A percentile compares a stretch with the other conserved stretches of the same genome.
Evolutionary conservation across 2,329 filamentous ascomycete genomes (phyloP).

Genomic region (Macroventuria anomochaeta): DNA sequence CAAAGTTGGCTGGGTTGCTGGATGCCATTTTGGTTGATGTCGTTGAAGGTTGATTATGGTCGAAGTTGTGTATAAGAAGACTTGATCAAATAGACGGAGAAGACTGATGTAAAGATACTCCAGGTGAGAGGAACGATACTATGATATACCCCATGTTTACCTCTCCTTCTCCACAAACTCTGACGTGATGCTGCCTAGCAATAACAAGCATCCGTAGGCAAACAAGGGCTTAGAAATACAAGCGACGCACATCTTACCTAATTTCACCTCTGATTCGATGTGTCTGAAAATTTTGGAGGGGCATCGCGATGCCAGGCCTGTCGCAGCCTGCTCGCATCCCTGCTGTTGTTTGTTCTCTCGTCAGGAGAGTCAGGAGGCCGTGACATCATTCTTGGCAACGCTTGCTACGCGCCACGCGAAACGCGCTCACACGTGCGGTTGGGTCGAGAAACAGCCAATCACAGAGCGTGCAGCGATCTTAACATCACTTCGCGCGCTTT

Average conservation of each 20-base stretch:
- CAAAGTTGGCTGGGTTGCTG: constrained; percentile 60
- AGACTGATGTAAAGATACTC: background rate
- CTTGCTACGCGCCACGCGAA: constrained; percentile 5
- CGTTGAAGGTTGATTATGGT: background rate
- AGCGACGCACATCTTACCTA: background rate
- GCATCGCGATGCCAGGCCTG: constrained; percentile 2
- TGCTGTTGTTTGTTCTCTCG: constrained; percentile 5
- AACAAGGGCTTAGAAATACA: constrained; percentile 6
- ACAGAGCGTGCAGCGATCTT: constrained; percentile 5
- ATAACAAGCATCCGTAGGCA: constrained; percentile 14
- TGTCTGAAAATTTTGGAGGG: background rate
- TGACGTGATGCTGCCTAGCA: constrained; percentile 30
- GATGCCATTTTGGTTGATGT: constrained; percentile 41
- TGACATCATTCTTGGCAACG: constrained; percentile 29
- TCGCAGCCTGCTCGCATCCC: constrained; percentile 30
- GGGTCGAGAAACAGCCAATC: constrained; percentile 26
- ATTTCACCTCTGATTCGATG: constrained; percentile 9
- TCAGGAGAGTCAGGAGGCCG: background rate
- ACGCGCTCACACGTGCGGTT: constrained; percentile 24
- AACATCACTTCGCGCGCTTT: constrained; percentile 19
- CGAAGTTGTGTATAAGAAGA: background rate
- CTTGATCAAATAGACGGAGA: background rate
- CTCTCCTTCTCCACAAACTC: constrained; percentile 10
- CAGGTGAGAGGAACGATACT: background rate
- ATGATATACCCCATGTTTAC: constrained; percentile 21